Base-by-base conservation (phyloP, 139 green algal genomes). In the Microglena sp. region DNA sequence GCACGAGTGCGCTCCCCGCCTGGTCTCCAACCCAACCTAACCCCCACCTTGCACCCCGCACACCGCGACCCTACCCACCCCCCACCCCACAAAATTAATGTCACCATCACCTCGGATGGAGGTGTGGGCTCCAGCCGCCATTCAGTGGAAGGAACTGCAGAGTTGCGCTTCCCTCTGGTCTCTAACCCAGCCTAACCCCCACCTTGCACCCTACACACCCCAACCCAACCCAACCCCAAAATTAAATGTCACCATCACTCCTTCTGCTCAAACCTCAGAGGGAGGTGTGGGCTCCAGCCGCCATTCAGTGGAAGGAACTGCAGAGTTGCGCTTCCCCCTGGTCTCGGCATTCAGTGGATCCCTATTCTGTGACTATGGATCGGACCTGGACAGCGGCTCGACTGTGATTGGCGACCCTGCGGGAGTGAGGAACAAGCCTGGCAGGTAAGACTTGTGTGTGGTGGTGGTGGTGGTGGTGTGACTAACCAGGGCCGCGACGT, bases 301-400 rank as follows among this genome's bases (percentile, higher is more conserved):
- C 11, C 86, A 85, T 64, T 95, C 82, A 46, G 72, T 90, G 22
- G 87, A 90, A 31, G 88, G 78, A 43, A 89, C 75, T 32, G 77
- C 78, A 0, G 93, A 97, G 79, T 57, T 97, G 28, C 82, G 76
- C 5, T 77, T 90, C 4, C 92, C 90, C 2, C 66, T 97, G 18
- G 62, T 77, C 4, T 71, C 70, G 29, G 73, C 74, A 2, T 33
- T 96, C 36, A 67, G 84, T 67, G 93, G 88, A 11, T 84, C 74
- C 8, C 34, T 96, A 22, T 98, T 99, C 65, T 66, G 80, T 0
- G 94, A 99, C 76, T 91, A 82, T 60, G 94, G 92, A 30, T 86
- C 81, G 2, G 94, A 99, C 64, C 73, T 99, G 36, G 81, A 85
- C 43, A 92, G 77, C 26, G 94, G 94, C 0, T 65, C 80, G 4